These are phyloP conservation scores for Aspergillus oerlinghausenensis DNA, from an alignment of 2,329 filamentous ascomycete genomes.

Conservation along the genomic window DNA sequence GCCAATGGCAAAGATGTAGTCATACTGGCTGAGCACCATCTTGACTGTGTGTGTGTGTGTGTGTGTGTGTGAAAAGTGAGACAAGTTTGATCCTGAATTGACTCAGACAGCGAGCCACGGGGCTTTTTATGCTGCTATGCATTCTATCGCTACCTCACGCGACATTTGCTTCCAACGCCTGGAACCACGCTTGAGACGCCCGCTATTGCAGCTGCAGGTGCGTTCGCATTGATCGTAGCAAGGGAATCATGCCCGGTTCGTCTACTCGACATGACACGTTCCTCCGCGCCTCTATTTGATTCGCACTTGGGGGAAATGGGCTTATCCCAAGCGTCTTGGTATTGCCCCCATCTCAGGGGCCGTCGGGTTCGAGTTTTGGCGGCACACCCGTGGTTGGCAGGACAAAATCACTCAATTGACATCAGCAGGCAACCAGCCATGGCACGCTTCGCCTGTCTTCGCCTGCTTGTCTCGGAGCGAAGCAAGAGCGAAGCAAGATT, in stretches of 20 bases:
- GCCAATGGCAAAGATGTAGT: constrained; percentile 71
- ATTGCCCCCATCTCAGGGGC: neutral
- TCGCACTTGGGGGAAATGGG: neutral
- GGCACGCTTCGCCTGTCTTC: neutral
- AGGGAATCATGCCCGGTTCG: neutral
- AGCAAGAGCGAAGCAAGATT: no score
- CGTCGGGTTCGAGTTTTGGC: neutral
- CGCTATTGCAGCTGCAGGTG: neutral
- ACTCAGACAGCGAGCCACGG: neutral
- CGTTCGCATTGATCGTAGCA: neutral
- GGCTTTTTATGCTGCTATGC: neutral
- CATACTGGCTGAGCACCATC: constrained; percentile 60
- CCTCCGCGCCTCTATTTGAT: neutral
- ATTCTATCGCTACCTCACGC: neutral
- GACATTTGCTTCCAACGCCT: neutral
- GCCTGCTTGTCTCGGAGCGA: neutral
- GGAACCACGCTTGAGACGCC: neutral
- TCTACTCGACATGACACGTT: neutral
- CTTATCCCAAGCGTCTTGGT: neutral
- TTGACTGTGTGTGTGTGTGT: constrained; percentile 25
- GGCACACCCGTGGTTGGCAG: neutral
- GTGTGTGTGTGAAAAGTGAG: neutral
- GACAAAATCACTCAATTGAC: neutral
- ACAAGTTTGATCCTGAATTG: neutral
- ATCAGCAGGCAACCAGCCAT: neutral